Percentiles rank a stretch among this genome's conserved stretches.
These are phyloP conservation scores for Aspergillus spinulosporus DNA, from an alignment of 2,329 filamentous ascomycete species.

Conservation along the genomic window DNA sequence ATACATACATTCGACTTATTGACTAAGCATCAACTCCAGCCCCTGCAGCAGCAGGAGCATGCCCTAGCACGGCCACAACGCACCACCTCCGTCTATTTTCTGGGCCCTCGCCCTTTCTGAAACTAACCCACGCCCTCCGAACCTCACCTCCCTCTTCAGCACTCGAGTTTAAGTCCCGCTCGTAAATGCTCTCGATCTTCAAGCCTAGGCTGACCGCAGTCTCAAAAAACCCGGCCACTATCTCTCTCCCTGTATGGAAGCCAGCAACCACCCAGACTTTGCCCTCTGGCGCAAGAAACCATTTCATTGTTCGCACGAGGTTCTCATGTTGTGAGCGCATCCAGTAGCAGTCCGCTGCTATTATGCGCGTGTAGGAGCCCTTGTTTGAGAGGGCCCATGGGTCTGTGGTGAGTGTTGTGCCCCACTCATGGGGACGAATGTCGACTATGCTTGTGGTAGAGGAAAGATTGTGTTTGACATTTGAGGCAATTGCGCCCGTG, in stretches of 20 bases:
- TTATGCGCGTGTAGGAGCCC: conserved; percentile 53
- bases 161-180: conserved; percentile 52
- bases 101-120: conserved; percentile 48
- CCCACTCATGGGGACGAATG: conserved; percentile 58
- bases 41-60: not conserved
- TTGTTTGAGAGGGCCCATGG: conserved; percentile 41
- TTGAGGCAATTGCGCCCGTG: conserved; percentile 46
- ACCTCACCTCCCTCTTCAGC: conserved; percentile 45
- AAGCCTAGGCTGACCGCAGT: conserved; percentile 46
- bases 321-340: conserved; percentile 59
- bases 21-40: too few relatives aligned
- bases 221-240: conserved; percentile 59
- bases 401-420: conserved; percentile 43
- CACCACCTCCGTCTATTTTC: conserved; percentile 60
- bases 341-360: conserved; percentile 64
- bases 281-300: conserved; percentile 50
- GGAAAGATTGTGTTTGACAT: conserved; percentile 47
- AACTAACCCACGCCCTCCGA: conserved; percentile 44
- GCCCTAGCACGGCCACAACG: conserved; percentile 50
- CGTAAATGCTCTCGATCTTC: conserved; percentile 54
- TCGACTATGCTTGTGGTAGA: conserved; percentile 23
- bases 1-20: too few relatives aligned
- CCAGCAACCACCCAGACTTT: conserved; percentile 56
- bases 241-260: conserved; percentile 60
- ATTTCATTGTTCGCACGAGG: conserved; percentile 55